Percentiles rank a stretch among this genome's conserved stretches.
phyloP scores from a whole-genome alignment of 345 rosid genomes.

The Excoecaria agallocha region DNA sequence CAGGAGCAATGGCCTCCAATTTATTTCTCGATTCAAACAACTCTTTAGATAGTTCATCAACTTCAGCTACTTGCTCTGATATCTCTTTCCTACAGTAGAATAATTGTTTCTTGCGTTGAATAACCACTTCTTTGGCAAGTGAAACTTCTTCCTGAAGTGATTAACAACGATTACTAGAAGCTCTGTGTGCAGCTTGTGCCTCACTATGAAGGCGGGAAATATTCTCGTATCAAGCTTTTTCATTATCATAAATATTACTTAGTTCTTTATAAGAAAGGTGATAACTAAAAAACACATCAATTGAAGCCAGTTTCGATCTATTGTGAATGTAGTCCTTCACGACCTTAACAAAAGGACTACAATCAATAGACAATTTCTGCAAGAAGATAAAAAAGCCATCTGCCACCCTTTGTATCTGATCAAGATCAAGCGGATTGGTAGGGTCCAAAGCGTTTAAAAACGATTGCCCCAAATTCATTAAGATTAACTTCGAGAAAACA shows the following conservation, averaged over 20 bases:
- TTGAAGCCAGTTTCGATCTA: neutral
- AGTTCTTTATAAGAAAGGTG: slow-evolving; percentile 27
- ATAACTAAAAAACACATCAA: neutral
- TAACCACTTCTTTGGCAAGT: slow-evolving; percentile 21
- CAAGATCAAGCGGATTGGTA: slow-evolving; percentile 4
- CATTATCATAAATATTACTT: slow-evolving; percentile 9
- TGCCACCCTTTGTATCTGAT: slow-evolving; percentile 7
- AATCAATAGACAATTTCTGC: neutral
- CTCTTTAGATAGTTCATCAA: slow-evolving; percentile 16
- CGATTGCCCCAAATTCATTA: slow-evolving; percentile 1
- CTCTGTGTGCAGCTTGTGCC: slow-evolving; percentile 23
- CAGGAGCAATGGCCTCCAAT: slow-evolving; percentile 23
- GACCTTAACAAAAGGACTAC: neutral
- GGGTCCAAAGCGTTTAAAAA: slow-evolving; percentile 7
- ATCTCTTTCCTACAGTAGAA: slow-evolving; percentile 37
- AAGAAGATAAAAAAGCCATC: neutral
- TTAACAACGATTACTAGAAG: slow-evolving; percentile 21
- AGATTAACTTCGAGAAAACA: neutral
- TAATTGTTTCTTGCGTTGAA: slow-evolving; percentile 29
- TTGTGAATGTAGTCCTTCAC: slow-evolving; percentile 7
- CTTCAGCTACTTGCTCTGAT: slow-evolving; percentile 13
- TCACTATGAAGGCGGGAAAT: slow-evolving; percentile 32
- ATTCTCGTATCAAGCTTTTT: slow-evolving; percentile 29
- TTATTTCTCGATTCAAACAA: slow-evolving; percentile 28
- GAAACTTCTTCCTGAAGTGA: slow-evolving; percentile 28